Percentiles rank a stretch among this genome's conserved stretches.
Conservation (phyloP, 306 rosid genomes). For the Rosa rugosa region DNA sequence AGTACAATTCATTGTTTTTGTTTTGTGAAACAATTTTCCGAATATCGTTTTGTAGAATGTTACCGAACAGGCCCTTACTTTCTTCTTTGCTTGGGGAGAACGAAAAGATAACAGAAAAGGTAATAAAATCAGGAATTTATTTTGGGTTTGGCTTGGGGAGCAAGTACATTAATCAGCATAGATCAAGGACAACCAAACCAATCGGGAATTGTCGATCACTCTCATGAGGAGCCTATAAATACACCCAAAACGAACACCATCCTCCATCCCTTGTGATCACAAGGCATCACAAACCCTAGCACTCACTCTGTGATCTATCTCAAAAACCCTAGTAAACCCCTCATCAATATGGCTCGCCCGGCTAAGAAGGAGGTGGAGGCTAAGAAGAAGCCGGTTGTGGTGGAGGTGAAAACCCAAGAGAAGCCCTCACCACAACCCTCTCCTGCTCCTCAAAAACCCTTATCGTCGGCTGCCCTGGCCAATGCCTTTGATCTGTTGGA, state of each 20-base stretch:
- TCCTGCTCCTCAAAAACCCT: background rate
- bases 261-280: constrained; percentile 3
- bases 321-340: background rate
- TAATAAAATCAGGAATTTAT: background rate
- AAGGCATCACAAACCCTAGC: background rate
- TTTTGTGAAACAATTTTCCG: too few species aligned
- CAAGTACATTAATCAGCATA: background rate
- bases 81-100: background rate
- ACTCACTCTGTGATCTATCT: background rate
- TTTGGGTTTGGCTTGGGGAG: background rate
- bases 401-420: background rate
- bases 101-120: background rate
- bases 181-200: background rate
- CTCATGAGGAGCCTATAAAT: background rate
- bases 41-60: too few species aligned
- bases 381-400: background rate
- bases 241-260: background rate
- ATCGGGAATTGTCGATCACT: background rate
- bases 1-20: too few species aligned
- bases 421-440: background rate
- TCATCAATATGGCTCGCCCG: background rate
- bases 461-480: background rate
- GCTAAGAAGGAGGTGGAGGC: background rate
- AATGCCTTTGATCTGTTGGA: background rate
- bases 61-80: too few species aligned